These are phyloP conservation scores for Amanita thiersii DNA, from an alignment of 768 basidiomycete species.

Conservation along the genomic window DNA sequence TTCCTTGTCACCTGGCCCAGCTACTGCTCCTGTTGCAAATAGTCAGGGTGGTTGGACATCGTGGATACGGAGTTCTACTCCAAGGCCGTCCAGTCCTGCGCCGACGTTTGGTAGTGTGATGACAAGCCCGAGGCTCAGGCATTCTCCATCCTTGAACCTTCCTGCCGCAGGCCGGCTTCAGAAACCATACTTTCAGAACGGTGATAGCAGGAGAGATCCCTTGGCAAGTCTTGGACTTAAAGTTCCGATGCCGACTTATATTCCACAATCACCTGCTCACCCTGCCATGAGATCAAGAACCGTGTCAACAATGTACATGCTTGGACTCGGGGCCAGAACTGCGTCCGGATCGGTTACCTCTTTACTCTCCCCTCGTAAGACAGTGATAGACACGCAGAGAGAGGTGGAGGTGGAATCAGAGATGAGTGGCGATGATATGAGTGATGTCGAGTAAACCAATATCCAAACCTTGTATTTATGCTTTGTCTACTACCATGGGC, in stretches of 20 bases:
- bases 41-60: conserved; percentile 43
- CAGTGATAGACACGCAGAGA: not conserved
- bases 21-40: conserved; percentile 8
- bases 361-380: not conserved
- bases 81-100: conserved; percentile 32
- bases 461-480: not conserved
- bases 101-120: conserved; percentile 70
- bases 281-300: conserved; percentile 33
- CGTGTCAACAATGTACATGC: conserved; percentile 55
- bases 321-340: conserved; percentile 46
- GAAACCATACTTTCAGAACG: conserved; percentile 12
- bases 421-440: not conserved
- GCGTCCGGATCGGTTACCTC: conserved; percentile 15
- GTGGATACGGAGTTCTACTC: conserved; percentile 35
- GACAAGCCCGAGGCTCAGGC: conserved; percentile 54
- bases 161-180: conserved; percentile 9
- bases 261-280: conserved; percentile 1
- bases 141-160: conserved; percentile 32
- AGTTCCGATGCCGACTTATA: conserved; percentile 51
- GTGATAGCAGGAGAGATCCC: conserved; percentile 22
- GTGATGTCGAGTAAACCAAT: conserved; percentile 6
- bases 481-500: not conserved
- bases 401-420: not conserved
- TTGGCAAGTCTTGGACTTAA: conserved; percentile 40
- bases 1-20: conserved; percentile 10